Conservation (phyloP, 2,329 filamentous ascomycete genomes). For the Fusarium xyrophilum region DNA sequence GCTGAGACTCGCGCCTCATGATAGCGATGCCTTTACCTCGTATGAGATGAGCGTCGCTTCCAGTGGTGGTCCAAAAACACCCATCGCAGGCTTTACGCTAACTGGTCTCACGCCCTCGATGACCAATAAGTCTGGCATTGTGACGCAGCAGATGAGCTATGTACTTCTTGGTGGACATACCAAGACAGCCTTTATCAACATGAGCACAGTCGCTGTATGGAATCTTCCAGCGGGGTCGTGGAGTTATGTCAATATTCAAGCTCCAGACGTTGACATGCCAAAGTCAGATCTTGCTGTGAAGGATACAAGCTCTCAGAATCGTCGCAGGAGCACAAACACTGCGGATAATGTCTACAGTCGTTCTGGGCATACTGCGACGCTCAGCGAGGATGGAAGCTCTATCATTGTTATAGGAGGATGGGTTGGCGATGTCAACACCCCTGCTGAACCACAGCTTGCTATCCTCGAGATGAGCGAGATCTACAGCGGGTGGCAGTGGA, state of each 20-base stretch:
- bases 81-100: conserved; percentile 87
- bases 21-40: conserved; percentile 37
- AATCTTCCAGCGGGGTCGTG: conserved; percentile 85
- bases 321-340: conserved; percentile 38
- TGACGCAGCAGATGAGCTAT: conserved; percentile 78
- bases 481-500: conserved; percentile 79
- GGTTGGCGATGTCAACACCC: conserved; percentile 80
- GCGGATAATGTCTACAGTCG: conserved; percentile 70
- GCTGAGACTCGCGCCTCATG: conserved; percentile 66
- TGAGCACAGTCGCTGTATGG: conserved; percentile 88
- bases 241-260: conserved; percentile 76
- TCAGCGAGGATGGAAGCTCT: conserved; percentile 79
- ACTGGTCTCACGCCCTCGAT: conserved; percentile 75
- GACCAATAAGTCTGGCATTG: conserved; percentile 68
- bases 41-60: conserved; percentile 51
- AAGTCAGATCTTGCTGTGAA: conserved; percentile 65
- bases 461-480: conserved; percentile 77
- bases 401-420: conserved; percentile 87
- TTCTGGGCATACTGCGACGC: conserved; percentile 85
- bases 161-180: conserved; percentile 89
- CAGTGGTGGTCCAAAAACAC: conserved; percentile 68
- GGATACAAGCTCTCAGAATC: conserved; percentile 9
- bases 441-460: conserved; percentile 82
- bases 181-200: conserved; percentile 84
- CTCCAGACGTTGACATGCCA: conserved; percentile 44